Evolutionary conservation across 352 stramenopile genomes (phyloP), one percentile per base, ranked within the genome.

Genomic region (Globisporangium takayamanum): DNA sequence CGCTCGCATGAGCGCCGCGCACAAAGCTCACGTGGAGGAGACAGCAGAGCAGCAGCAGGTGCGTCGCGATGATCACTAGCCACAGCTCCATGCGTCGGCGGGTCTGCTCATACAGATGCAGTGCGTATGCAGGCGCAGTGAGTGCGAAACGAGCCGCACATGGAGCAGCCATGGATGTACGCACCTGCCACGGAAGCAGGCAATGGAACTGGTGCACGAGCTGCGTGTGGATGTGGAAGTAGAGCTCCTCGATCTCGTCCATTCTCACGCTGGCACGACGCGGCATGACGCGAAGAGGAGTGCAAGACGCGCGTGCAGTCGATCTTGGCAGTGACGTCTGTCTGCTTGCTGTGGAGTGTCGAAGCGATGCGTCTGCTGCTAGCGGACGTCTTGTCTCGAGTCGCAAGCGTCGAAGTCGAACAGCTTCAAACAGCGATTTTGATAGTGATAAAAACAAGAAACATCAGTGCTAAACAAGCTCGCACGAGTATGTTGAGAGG

Each of bases 221-320:
- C 50, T 80, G 68, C 55, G 78, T 67, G 60, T 96, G 81, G 53
- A 96, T 66, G 41, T 72, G 67, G 64, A 92, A 92, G 66, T 91
- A 91, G 20, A 89, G 68, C 61, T 88, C 76, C 60, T 92, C 80
- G 68, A 87, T 79, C 16, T 73, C 66, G 22, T 80, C 69, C 69
- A 78, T 80, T 14, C 18, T 53, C 62, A 70, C 72, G 36, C 59
- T 69, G 22, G 59, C 57, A 36, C 70, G 60, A 15, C 58, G 55
- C 30, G 30, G 30, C 30, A 36, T 36, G 30, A 8, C 30, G 8
- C 30, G 30, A 36, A 8, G 2, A 5, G 30, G 5, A 36, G 30
- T 8, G 2, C 30, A 36, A 36, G 30, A 36, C 30, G 30, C 30
- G 8, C 30, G 8, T 5, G 30, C 30, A 8, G 5, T 36, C 8